phyloP scores from a whole-genome alignment of 2,329 filamentous ascomycete species.

The Drechslerella stenobrocha region DNA sequence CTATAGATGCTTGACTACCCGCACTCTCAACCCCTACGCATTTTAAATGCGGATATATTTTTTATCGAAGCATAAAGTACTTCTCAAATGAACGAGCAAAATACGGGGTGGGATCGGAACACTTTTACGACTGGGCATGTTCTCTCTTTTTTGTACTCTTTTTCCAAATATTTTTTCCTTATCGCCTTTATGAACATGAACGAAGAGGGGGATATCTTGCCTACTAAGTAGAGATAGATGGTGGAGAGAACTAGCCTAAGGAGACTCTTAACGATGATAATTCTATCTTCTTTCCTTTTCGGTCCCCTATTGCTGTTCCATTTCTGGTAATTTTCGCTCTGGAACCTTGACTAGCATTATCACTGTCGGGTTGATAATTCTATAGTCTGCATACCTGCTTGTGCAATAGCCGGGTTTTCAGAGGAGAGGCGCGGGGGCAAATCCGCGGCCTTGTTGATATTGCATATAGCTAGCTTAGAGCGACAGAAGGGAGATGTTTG shows the following conservation, averaged over 20 bases:
- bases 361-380: not conserved
- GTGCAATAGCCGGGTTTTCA: no score
- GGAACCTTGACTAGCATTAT: not conserved
- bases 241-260: conserved; percentile 22
- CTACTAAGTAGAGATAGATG: conserved; percentile 38
- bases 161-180: conserved; percentile 44
- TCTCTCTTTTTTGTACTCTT: conserved; percentile 52
- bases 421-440: no score
- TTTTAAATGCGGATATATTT: conserved; percentile 56
- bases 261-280: conserved; percentile 11
- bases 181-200: conserved; percentile 53
- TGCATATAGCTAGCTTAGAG: no score
- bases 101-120: conserved; percentile 14
- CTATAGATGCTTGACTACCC: conserved; percentile 75
- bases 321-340: conserved; percentile 18
- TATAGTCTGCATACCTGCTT: no score
- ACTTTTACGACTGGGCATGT: conserved; percentile 51
- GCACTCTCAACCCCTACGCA: conserved; percentile 78
- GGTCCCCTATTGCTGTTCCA: conserved; percentile 12
- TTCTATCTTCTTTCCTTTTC: conserved; percentile 13
- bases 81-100: conserved; percentile 47
- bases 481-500: no score
- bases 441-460: no score
- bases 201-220: conserved; percentile 53
- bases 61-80: conserved; percentile 50